Evolutionary conservation across 2,329 filamentous ascomycete species (phyloP).

Genomic region (Ceratocystiopsis brevicomis): DNA sequence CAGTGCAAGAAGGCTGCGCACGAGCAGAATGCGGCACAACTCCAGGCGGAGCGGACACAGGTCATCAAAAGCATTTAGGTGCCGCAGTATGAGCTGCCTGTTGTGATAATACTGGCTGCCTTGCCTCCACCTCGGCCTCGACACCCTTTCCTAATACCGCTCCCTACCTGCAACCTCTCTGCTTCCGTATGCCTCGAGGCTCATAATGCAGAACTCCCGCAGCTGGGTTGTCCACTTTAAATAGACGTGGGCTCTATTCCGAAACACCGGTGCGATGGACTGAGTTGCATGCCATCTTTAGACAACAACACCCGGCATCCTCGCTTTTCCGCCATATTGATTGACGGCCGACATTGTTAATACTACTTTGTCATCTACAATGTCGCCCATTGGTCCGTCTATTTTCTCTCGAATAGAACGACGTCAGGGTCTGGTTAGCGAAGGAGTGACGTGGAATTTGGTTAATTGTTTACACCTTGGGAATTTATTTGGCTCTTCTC

Average conservation of each 20-base stretch:
- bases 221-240: no score
- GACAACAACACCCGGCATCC: no score
- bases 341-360: no score
- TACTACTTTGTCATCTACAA: no score
- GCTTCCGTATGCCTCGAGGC: no score
- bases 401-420: background rate
- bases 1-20: slow-evolving; percentile 93
- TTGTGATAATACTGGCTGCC: no score
- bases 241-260: no score
- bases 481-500: background rate
- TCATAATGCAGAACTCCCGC: no score
- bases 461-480: background rate
- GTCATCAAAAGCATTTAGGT: slow-evolving; percentile 75
- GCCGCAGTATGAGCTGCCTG: no score
- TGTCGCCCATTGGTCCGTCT: background rate
- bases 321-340: no score
- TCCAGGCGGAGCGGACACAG: slow-evolving; percentile 82
- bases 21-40: slow-evolving; percentile 78
- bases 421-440: slow-evolving; percentile 4
- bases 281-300: no score
- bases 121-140: background rate
- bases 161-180: background rate
- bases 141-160: background rate
- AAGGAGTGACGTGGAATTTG: slow-evolving; percentile 1
- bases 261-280: no score